Percentiles rank a stretch among this genome's conserved stretches.
Conservation (phyloP, 768 basidiomycete genomes). For the Guyanaporus albipodus region DNA sequence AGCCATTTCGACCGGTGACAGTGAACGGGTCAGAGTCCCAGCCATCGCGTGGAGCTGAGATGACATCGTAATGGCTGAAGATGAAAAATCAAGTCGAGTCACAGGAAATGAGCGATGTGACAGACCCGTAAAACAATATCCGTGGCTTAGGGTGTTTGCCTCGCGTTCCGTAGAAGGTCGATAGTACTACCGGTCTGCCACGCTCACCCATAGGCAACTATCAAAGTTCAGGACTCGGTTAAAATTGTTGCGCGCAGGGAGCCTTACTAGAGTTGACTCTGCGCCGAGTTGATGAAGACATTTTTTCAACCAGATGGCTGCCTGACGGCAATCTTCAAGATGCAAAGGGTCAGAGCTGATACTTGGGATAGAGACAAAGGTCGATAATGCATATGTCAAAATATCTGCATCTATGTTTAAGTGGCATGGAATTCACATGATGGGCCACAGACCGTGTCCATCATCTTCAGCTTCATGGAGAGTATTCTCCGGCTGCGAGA, state of each 20-base stretch:
- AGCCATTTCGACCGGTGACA: conserved; percentile 80
- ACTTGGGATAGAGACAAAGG: conserved; percentile 85
- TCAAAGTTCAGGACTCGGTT: not conserved
- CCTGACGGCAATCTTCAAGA: conserved; percentile 88
- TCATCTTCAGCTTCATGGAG: conserved; percentile 15
- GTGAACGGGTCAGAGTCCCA: conserved; percentile 87
- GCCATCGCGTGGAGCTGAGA: conserved; percentile 65
- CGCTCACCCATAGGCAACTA: conserved; percentile 76
- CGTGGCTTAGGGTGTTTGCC: conserved; percentile 58
- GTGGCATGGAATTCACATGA: not conserved
- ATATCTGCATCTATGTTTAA: conserved; percentile 44
- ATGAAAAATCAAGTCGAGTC: not conserved
- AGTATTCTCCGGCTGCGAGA: not conserved
- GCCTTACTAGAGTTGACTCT: conserved; percentile 62
- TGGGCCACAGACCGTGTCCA: conserved; percentile 16
- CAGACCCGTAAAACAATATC: conserved; percentile 87
- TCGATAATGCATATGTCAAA: conserved; percentile 73
- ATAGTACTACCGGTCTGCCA: conserved; percentile 85
- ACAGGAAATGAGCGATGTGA: not conserved
- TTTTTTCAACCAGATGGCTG: conserved; percentile 89
- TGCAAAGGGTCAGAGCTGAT: conserved; percentile 66
- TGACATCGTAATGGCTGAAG: conserved; percentile 92
- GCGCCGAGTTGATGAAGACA: conserved; percentile 88
- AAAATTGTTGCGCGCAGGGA: not conserved
- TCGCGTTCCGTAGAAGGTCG: conserved; percentile 75